Base-by-base conservation (phyloP, 495 filamentous ascomycete genomes). In the Bryoglossum gracile region DNA sequence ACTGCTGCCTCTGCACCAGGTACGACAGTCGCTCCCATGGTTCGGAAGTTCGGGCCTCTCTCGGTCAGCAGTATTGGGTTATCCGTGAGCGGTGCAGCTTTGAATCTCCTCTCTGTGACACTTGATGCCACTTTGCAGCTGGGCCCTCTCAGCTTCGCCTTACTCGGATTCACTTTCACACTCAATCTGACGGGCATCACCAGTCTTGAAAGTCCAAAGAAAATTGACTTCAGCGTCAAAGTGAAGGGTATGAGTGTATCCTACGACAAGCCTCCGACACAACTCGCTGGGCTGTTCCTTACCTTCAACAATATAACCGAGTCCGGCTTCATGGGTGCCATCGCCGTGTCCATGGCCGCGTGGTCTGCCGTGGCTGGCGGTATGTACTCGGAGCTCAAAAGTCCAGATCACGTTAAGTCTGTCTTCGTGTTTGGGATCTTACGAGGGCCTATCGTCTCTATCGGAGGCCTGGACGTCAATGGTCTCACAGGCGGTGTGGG, bases 401-500 rank as follows among this genome's bases (percentile, higher is more conserved):
- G 40, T 46, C 28, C 21, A 8, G 25, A 46, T 9, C 30, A 14
- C n/a, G 71, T 64, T 56, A 66, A 48, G 14, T 60, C 64, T 1
- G 50, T 65, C 2, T 72, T 70, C 46, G 46, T 73, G 6, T 73
- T 68, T 51, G 65, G 51, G 2, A 52, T 47, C 4, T 55, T 77
- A 1, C 51, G 66, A 8, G 73, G 73, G 2, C 73, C 73, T 0
- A 56, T 77, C n/a, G 39, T 68, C 1, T 54, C 51, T 0, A 47
- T 77, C n/a, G 68, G 62, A 19, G 69, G 66, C 33, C 71, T 65
- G 2, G 59, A 62, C 13, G 63, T 77, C 21, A 47, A 50, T 1
- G 65, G 63, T 2, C 36, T 75, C 18, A 50, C 46, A 1, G 66
- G 54, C 11, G 72, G 72, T 1, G 69, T 75, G 28, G 73, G 73